Evolutionary conservation across 2,329 filamentous ascomycete species (phyloP).

Genomic region (Epicoccum sorghinum): DNA sequence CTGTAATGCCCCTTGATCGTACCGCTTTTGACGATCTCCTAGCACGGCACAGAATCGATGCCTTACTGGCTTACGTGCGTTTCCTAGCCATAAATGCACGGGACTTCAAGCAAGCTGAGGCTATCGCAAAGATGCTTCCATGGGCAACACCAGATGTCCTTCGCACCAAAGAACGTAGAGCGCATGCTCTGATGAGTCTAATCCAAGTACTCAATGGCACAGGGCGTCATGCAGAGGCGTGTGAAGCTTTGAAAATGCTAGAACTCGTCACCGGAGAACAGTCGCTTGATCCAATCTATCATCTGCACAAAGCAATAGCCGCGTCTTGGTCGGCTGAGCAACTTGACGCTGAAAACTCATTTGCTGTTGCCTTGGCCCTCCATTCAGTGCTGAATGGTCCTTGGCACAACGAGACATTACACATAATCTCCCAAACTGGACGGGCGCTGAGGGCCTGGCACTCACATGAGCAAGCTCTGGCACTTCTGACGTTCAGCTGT

Average conservation of each 20-base stretch:
- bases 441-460: not conserved
- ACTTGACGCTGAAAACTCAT: not conserved
- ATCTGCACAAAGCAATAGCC: not conserved
- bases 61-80: not conserved
- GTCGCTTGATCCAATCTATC: not conserved
- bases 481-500: not conserved
- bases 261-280: not conserved
- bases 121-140: not conserved
- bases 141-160: conserved; percentile 2
- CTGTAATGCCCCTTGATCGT: not conserved
- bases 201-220: not conserved
- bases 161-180: not conserved
- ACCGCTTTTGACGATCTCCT: not conserved
- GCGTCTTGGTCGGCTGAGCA: not conserved
- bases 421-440: not conserved
- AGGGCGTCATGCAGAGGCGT: not conserved
- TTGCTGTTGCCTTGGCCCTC: not conserved
- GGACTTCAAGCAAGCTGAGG: not conserved
- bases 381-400: not conserved
- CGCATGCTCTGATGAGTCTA: not conserved
- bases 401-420: not conserved
- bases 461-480: not conserved
- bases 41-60: conserved; percentile 1
- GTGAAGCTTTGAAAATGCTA: not conserved
- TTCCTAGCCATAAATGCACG: not conserved